A percentile compares a stretch with the other conserved stretches of the same genome.
phyloP scores from a whole-genome alignment of 1,284 basidiomycete species.

The Fomitopsis betulina region DNA sequence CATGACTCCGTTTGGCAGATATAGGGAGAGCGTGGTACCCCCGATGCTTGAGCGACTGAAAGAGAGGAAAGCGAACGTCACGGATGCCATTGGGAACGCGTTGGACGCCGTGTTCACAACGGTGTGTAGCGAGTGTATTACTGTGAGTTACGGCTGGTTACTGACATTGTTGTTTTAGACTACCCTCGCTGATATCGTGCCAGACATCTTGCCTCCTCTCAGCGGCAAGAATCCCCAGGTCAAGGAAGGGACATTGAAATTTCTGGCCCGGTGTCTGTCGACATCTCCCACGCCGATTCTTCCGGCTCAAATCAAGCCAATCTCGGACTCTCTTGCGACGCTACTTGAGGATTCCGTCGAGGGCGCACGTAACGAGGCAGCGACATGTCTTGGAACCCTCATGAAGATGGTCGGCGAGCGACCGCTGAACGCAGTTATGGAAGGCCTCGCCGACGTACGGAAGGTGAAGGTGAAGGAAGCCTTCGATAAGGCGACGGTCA shows the following conservation, averaged over 20 bases:
- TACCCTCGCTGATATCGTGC: conserved; percentile 77
- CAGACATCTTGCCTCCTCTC: conserved; percentile 77
- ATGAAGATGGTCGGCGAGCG: conserved; percentile 99
- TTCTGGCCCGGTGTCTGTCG: conserved; percentile 78
- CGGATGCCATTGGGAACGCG: conserved; percentile 84
- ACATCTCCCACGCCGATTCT: conserved; percentile 66
- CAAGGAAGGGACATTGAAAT: conserved; percentile 91
- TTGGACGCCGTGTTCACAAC: conserved; percentile 89
- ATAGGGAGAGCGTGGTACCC: conserved; percentile 72
- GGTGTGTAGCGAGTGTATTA: conserved; percentile 40
- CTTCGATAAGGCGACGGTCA: conserved; percentile 84
- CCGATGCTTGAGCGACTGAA: conserved; percentile 90
- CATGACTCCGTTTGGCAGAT: conserved; percentile 69
- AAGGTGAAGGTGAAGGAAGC: conserved; percentile 95
- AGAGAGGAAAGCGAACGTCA: conserved; percentile 89
- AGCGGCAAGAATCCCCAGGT: conserved; percentile 97
- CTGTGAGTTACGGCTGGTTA: conserved; percentile 3
- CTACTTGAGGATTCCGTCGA: conserved; percentile 89
- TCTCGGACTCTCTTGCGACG: conserved; percentile 75
- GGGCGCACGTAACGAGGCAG: conserved; percentile 88
- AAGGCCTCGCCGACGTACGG: conserved; percentile 83
- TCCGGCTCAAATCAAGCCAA: conserved; percentile 76
- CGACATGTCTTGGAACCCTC: conserved; percentile 82
- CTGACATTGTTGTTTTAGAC: conserved; percentile 46
- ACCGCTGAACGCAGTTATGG: conserved; percentile 85